Conservation (phyloP, 805 yeast genomes). For the Ogataea trehalophila region DNA sequence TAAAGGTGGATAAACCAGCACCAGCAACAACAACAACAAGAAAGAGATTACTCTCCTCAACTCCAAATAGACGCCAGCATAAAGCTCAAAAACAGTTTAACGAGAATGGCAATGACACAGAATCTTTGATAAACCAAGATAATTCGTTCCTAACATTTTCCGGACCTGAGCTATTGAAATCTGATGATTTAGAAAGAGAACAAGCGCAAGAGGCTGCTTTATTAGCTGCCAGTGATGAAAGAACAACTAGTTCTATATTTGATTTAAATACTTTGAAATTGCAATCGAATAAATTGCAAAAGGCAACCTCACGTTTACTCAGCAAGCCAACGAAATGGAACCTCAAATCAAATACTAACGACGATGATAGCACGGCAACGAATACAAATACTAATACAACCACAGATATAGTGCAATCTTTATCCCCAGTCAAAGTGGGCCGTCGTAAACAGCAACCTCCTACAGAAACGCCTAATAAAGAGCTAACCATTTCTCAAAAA, state of each 20-base stretch:
- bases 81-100: neutral
- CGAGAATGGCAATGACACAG: neutral
- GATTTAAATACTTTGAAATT: too few species aligned
- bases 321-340: neutral
- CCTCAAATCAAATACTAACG: neutral
- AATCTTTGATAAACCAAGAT: slow-evolving; percentile 1
- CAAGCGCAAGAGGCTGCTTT: neutral
- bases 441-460: neutral
- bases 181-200: slow-evolving; percentile 15
- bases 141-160: neutral
- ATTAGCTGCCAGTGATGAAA: neutral
- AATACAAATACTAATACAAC: neutral
- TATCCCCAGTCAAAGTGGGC: neutral
- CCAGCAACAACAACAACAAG: neutral
- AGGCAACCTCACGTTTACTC: too few species aligned
- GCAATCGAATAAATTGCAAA: too few species aligned
- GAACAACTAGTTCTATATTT: neutral
- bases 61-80: neutral
- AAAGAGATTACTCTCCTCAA: neutral
- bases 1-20: neutral
- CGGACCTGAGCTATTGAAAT: slow-evolving; percentile 13
- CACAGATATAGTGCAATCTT: neutral
- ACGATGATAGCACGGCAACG: neutral
- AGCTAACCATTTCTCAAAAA: slow-evolving; percentile 15
- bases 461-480: neutral